Evolutionary conservation across 176 grass and related monocot species (phyloP).

Genomic region (bread wheat (Triticum aestivum)): DNA sequence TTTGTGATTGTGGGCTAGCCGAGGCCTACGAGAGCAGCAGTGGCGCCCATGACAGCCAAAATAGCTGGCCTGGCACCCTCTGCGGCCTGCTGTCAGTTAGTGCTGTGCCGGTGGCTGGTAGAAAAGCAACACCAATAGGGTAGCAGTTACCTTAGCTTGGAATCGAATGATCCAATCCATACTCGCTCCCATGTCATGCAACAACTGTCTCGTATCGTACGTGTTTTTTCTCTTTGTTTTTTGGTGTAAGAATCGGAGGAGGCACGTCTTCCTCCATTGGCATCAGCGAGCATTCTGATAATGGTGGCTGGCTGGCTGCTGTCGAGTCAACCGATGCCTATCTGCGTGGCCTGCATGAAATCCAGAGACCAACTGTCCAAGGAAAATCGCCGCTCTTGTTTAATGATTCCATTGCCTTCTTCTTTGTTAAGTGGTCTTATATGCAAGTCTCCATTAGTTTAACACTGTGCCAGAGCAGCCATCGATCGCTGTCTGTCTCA

Average conservation of each 20-base stretch:
- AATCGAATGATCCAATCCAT: not conserved
- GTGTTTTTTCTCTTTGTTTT: too few relatives aligned
- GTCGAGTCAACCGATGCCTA: not conserved
- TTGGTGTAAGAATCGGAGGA: too few relatives aligned
- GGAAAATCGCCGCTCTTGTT: not conserved
- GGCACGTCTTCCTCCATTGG: too few relatives aligned
- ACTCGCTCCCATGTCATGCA: not conserved
- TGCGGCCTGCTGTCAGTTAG: too few relatives aligned
- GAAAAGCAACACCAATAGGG: not conserved
- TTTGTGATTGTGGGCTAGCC: not conserved
- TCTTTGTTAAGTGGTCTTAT: not conserved
- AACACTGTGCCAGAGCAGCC: too few relatives aligned
- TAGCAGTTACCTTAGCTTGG: not conserved
- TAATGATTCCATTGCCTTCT: not conserved
- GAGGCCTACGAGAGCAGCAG: not conserved
- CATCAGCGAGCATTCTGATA: not conserved
- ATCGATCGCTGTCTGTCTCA: too few relatives aligned
- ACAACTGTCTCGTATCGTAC: too few relatives aligned
- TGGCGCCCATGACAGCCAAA: not conserved
- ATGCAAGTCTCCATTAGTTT: not conserved
- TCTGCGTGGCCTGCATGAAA: not conserved
- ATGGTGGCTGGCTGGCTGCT: too few relatives aligned
- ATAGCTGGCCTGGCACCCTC: not conserved
- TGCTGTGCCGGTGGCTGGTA: not conserved
- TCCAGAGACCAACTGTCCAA: not conserved